Conservation (phyloP, 306 rosid species). For the Cicer arietinum region DNA sequence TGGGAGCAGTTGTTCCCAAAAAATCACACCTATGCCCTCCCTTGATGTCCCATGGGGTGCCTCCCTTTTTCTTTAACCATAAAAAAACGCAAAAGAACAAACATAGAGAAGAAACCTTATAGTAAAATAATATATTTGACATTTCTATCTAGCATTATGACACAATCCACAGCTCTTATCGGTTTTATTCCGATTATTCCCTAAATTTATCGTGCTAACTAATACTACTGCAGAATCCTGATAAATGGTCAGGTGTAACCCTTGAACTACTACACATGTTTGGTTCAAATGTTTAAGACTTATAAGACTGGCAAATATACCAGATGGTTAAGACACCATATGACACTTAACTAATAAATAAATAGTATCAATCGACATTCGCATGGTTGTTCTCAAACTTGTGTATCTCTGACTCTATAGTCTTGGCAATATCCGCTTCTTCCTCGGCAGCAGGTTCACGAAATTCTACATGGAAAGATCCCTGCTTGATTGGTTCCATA, state of each 20-base stretch:
- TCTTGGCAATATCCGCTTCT: slow-evolving; percentile 62
- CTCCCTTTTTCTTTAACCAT: no score
- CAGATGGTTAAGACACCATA: slow-evolving; percentile 31
- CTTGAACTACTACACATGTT: slow-evolving; percentile 38
- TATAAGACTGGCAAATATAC: slow-evolving; percentile 17
- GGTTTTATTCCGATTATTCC: slow-evolving; percentile 42
- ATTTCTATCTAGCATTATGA: slow-evolving; percentile 46
- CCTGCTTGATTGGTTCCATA: slow-evolving; percentile 60
- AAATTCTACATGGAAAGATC: slow-evolving; percentile 79
- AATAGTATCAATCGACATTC: slow-evolving; percentile 41
- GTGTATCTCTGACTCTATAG: slow-evolving; percentile 70
- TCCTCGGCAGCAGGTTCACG: slow-evolving; percentile 68
- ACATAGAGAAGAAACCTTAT: background rate
- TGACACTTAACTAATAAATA: background rate
- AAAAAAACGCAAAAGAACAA: background rate
- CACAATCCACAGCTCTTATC: slow-evolving; percentile 44
- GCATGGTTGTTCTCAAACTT: slow-evolving; percentile 60
- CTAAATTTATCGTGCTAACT: slow-evolving; percentile 50
- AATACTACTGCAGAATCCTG: slow-evolving; percentile 28
- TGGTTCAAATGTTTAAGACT: slow-evolving; percentile 36
- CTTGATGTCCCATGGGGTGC: no score
- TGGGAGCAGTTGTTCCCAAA: no score
- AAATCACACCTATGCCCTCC: no score
- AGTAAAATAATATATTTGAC: slow-evolving; percentile 43
- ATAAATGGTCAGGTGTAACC: slow-evolving; percentile 23